phyloP scores from a whole-genome alignment of 805 yeast species.

The Saccharomycopsis fermentans region DNA sequence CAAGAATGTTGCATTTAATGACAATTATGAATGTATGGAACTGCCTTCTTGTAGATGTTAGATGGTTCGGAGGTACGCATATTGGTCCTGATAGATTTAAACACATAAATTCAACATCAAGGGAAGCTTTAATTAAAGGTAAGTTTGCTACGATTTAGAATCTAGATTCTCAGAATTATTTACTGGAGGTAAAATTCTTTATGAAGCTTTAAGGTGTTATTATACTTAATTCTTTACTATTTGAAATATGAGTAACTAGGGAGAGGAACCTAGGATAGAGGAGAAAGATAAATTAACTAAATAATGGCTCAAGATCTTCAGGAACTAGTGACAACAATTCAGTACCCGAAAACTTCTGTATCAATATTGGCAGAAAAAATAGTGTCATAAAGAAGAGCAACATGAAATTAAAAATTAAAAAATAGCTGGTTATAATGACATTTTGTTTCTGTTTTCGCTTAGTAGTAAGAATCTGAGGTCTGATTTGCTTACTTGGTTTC shows the following conservation, averaged over 20 bases:
- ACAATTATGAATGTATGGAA: slow-evolving; percentile 75
- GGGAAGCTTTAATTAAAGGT: slow-evolving; percentile 71
- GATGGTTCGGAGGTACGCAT: slow-evolving; percentile 92
- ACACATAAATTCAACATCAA: slow-evolving; percentile 81
- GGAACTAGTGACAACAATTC: slow-evolving; percentile 34
- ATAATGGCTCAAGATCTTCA: slow-evolving; percentile 19
- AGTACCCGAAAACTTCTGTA: slow-evolving; percentile 25
- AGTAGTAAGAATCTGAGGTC: slow-evolving; percentile 36
- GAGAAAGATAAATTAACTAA: not conserved
- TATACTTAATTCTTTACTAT: not conserved
- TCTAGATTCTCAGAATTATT: no score
- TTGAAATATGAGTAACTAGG: not conserved
- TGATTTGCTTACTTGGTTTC: slow-evolving; percentile 38
- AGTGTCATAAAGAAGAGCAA: slow-evolving; percentile 30
- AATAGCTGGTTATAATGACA: slow-evolving; percentile 27
- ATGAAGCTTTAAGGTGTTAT: not conserved
- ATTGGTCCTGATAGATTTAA: slow-evolving; percentile 91
- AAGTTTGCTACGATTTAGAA: slow-evolving; percentile 29
- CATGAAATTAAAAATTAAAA: slow-evolving; percentile 28
- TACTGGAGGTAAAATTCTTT: no score
- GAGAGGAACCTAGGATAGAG: not conserved
- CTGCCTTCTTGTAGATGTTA: slow-evolving; percentile 61
- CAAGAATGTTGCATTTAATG: slow-evolving; percentile 68
- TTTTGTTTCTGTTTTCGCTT: slow-evolving; percentile 34
- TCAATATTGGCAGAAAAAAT: not conserved